These are phyloP conservation scores for Anaeromyces robustus DNA, from an alignment of 192 early-diverging fungal genomes.

Conservation along the genomic window DNA sequence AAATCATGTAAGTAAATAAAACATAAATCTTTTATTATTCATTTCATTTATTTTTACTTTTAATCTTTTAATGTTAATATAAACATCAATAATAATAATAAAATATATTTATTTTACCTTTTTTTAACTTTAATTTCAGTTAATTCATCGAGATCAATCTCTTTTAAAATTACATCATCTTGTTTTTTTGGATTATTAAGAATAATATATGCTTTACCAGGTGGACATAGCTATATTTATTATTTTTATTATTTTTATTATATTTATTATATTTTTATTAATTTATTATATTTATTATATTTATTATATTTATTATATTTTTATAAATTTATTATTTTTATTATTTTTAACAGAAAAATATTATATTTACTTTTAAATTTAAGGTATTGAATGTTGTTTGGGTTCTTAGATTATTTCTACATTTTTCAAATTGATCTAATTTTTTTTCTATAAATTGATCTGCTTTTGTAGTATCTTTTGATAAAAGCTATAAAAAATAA, in stretches of 20 bases:
- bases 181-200: not conserved
- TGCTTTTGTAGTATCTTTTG: not conserved
- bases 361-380: not conserved
- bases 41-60: too few relatives aligned
- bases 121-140: not conserved
- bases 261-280: too few relatives aligned
- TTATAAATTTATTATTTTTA: too few relatives aligned
- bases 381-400: not conserved
- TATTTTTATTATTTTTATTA: too few relatives aligned
- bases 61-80: too few relatives aligned
- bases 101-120: not conserved
- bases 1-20: too few relatives aligned
- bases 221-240: not conserved
- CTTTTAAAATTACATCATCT: not conserved
- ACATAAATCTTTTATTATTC: too few relatives aligned
- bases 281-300: too few relatives aligned
- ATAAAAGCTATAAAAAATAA: not conserved
- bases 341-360: too few relatives aligned
- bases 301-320: too few relatives aligned
- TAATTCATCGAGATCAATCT: not conserved
- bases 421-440: not conserved
- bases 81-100: too few relatives aligned
- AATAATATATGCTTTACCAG: not conserved
- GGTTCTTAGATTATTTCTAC: not conserved
- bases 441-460: not conserved